These are phyloP conservation scores for Fraxinus baroniana DNA, from an alignment of 305 asterid species.

Conservation along the genomic window DNA sequence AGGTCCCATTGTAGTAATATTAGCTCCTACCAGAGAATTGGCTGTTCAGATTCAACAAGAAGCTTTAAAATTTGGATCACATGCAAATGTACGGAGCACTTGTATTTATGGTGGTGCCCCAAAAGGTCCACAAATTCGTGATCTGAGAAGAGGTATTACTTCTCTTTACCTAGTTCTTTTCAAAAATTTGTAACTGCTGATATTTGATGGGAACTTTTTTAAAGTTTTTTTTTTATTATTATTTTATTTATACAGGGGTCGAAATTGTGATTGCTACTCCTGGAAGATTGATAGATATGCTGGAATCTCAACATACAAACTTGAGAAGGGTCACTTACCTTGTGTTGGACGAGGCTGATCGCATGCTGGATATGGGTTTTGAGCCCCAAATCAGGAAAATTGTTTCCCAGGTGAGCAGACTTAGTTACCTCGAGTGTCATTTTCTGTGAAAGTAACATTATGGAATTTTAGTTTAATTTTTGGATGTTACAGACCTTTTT, in stretches of 20 bases:
- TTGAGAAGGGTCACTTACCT: conserved; percentile 85
- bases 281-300: conserved; percentile 88
- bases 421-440: background rate
- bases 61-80: conserved; percentile 75
- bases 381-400: conserved; percentile 96
- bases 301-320: conserved; percentile 87
- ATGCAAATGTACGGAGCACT: conserved; percentile 65
- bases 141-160: conserved; percentile 70
- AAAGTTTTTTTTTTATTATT: background rate
- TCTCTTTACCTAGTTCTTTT: conserved; percentile 16
- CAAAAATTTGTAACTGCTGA: conserved; percentile 5
- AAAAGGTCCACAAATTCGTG: conserved; percentile 92
- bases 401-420: conserved; percentile 60
- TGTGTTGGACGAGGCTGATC: conserved; percentile 94
- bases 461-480: background rate
- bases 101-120: conserved; percentile 96
- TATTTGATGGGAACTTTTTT: conserved; percentile 6
- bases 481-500: background rate
- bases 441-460: conserved; percentile 5
- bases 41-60: conserved; percentile 93
- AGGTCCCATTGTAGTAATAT: conserved; percentile 77
- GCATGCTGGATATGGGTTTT: conserved; percentile 98
- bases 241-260: conserved; percentile 49
- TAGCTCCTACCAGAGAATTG: conserved; percentile 92
- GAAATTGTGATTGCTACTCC: conserved; percentile 94